phyloP scores from a whole-genome alignment of 176 grass and related monocot species.

The Hsuehochloa calcarea region DNA sequence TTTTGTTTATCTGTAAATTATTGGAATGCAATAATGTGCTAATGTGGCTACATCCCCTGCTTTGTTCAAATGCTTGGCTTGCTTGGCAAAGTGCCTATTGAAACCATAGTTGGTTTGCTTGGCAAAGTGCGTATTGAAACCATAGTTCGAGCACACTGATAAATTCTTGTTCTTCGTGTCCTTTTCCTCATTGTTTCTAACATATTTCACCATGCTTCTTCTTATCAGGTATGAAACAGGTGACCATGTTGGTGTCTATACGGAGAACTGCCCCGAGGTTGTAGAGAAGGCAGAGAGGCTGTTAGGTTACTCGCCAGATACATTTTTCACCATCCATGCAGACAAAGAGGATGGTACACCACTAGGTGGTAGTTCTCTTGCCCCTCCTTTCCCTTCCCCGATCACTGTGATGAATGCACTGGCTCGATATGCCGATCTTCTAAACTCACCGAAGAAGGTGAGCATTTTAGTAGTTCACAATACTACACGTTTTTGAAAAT shows the following conservation, averaged over 20 bases:
- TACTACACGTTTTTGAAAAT: background rate
- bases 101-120: background rate
- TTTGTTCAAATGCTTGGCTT: background rate
- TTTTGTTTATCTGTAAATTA: background rate
- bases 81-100: background rate
- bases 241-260: constrained; percentile 87
- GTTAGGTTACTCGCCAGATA: constrained; percentile 67
- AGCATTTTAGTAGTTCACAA: constrained; percentile 16
- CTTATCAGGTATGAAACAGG: constrained; percentile 81
- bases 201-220: constrained; percentile 19
- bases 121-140: background rate
- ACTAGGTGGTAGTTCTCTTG: constrained; percentile 59
- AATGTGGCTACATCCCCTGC: background rate
- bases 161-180: background rate
- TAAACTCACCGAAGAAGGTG: constrained; percentile 98
- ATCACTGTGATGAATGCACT: constrained; percentile 75
- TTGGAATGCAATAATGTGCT: background rate
- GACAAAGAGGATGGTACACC: constrained; percentile 88
- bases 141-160: background rate
- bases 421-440: constrained; percentile 84
- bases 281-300: constrained; percentile 80
- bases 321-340: constrained; percentile 81
- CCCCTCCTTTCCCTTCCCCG: constrained; percentile 80
- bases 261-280: constrained; percentile 68
- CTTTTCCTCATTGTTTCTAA: constrained; percentile 7